Percentiles rank a stretch among this genome's conserved stretches.
Conservation (phyloP, 2,329 filamentous ascomycete genomes). For the Beauveria rudraprayagi region DNA sequence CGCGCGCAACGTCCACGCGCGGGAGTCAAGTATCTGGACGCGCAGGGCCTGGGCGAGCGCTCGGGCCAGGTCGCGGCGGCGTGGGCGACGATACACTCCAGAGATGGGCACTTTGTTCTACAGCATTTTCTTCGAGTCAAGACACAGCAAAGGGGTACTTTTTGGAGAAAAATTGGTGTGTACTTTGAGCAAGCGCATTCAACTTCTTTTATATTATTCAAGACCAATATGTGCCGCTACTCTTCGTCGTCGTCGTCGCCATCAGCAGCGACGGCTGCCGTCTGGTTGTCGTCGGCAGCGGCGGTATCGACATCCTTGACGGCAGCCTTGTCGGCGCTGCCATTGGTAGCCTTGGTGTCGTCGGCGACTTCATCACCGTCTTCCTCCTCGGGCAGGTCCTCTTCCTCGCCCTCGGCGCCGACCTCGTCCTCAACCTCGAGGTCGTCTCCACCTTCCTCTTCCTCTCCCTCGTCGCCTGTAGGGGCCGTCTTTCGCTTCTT, state of each 20-base stretch:
- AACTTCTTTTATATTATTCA: neutral
- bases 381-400: slow-evolving; percentile 20
- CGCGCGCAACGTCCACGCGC: neutral
- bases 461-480: slow-evolving; percentile 25
- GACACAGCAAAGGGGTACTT: too few species aligned
- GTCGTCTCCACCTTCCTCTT: slow-evolving; percentile 19
- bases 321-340: slow-evolving; percentile 18
- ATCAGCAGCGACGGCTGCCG: slow-evolving; percentile 8
- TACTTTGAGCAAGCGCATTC: neutral
- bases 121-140: neutral
- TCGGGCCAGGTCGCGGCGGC: neutral
- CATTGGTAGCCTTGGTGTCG: slow-evolving; percentile 9
- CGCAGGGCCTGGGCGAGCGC: neutral
- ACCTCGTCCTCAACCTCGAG: slow-evolving; percentile 6
- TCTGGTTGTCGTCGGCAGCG: slow-evolving; percentile 22
- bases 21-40: slow-evolving; percentile 4
- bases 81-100: neutral
- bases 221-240: neutral
- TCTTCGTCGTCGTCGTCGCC: neutral
- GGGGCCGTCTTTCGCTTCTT: slow-evolving; percentile 44
- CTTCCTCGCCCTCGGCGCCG: slow-evolving; percentile 15
- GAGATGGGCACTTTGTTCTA: slow-evolving; percentile 1
- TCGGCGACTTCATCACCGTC: slow-evolving; percentile 18
- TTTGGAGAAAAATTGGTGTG: neutral
- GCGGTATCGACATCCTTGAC: slow-evolving; percentile 22